These are phyloP conservation scores for Aspergillus sp. DNA, from an alignment of 2,329 filamentous ascomycete genomes.

Conservation along the genomic window DNA sequence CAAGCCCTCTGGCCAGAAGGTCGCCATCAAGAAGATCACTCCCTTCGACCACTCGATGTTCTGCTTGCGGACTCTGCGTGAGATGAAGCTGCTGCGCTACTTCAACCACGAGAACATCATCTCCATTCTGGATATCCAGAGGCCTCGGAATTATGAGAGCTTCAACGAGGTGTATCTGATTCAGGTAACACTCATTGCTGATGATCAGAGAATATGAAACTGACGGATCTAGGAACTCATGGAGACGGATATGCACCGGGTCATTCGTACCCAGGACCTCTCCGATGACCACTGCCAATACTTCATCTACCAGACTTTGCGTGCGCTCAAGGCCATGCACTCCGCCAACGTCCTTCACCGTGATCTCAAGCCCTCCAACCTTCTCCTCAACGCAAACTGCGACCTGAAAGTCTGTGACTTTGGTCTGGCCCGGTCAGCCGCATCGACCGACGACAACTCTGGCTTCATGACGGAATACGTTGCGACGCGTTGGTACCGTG, in stretches of 20 bases:
- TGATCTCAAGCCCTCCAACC: slow-evolving; percentile 95
- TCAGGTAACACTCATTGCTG: slow-evolving; percentile 62
- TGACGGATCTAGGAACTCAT: slow-evolving; percentile 75
- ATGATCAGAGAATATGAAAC: neutral
- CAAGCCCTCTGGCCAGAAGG: slow-evolving; percentile 97
- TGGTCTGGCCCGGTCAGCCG: slow-evolving; percentile 89
- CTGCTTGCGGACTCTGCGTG: slow-evolving; percentile 90
- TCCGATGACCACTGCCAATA: slow-evolving; percentile 99
- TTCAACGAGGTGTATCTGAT: slow-evolving; percentile 99
- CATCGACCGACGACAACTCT: slow-evolving; percentile 98
- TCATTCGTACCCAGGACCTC: slow-evolving; percentile 96
- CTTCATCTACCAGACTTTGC: slow-evolving; percentile 99
- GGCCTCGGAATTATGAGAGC: slow-evolving; percentile 90
- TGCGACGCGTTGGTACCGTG: slow-evolving; percentile 97
- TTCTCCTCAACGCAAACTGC: slow-evolving; percentile 97
- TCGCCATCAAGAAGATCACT: slow-evolving; percentile 99
- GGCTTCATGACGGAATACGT: slow-evolving; percentile 99
- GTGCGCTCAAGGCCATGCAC: slow-evolving; percentile 98
- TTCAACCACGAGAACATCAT: slow-evolving; percentile 99
- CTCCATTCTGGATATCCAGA: slow-evolving; percentile 98
- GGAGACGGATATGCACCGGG: slow-evolving; percentile 99
- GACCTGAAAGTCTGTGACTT: slow-evolving; percentile 99
- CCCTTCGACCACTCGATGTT: slow-evolving; percentile 99
- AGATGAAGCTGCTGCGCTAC: slow-evolving; percentile 98
- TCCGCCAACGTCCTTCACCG: slow-evolving; percentile 97